Percentiles rank a stretch among this genome's conserved stretches.
These are phyloP conservation scores for Colletotrichum sansevieriae DNA, from an alignment of 2,329 filamentous ascomycete species.

Conservation along the genomic window DNA sequence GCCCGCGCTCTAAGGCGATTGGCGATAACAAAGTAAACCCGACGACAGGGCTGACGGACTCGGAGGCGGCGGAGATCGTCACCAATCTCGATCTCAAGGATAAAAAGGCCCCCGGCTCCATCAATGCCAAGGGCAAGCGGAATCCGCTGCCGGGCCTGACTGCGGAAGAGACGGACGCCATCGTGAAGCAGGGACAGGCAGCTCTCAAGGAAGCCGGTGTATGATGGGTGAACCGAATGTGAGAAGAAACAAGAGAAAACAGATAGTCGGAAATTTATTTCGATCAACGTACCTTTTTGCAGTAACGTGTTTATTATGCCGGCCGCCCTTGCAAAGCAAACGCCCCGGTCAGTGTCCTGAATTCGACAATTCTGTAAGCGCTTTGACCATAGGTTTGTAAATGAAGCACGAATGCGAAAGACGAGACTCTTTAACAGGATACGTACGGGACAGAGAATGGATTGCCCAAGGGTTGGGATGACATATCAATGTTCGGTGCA, in stretches of 20 bases:
- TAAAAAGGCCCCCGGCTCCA: constrained; percentile 32
- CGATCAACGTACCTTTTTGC: too few species aligned
- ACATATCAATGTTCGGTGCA: not conserved
- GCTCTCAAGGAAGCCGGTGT: constrained; percentile 39
- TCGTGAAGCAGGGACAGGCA: constrained; percentile 37
- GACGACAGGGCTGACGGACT: constrained; percentile 33
- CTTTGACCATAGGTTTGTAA: constrained; percentile 9
- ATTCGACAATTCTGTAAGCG: not conserved
- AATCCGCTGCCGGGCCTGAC: constrained; percentile 33
- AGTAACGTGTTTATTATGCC: too few species aligned
- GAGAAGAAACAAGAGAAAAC: not conserved
- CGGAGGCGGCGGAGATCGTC: constrained; percentile 37
- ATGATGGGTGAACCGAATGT: constrained; percentile 4
- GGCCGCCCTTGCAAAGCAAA: too few species aligned
- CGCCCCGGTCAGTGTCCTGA: too few species aligned
- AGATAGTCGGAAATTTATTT: not conserved
- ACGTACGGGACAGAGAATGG: not conserved
- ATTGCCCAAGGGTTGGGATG: not conserved
- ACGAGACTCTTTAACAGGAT: not conserved
- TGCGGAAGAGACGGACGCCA: constrained; percentile 36
- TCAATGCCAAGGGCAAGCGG: constrained; percentile 33
- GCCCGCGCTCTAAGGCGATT: constrained; percentile 11
- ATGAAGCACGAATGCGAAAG: not conserved
- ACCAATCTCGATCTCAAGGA: constrained; percentile 30
- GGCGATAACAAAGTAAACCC: constrained; percentile 35